Conservation (phyloP, 345 rosid species). For the Moricandia arvensis region DNA sequence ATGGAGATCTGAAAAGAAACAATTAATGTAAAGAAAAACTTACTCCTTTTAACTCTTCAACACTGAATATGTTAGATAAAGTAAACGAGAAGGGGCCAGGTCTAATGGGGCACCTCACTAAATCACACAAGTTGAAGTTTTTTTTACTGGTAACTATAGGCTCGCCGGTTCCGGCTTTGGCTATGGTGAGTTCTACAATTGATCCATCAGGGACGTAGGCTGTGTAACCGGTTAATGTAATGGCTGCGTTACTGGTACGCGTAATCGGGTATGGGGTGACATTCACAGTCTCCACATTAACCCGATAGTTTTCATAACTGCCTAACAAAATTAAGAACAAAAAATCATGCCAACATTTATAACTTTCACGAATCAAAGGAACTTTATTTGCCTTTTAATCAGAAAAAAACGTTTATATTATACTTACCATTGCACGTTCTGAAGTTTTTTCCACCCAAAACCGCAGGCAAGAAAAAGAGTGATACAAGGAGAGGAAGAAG, state of each 20-base stretch:
- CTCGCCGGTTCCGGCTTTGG: background rate
- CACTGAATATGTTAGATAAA: background rate
- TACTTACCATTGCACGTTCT: background rate
- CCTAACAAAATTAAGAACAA: background rate
- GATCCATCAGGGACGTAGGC: background rate
- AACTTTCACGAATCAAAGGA: background rate
- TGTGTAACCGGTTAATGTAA: background rate
- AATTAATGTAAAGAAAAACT: background rate
- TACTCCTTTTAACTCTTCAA: background rate
- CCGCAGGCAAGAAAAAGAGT: background rate
- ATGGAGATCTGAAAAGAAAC: background rate
- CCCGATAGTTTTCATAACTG: background rate
- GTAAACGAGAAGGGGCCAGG: background rate
- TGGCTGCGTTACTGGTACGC: background rate
- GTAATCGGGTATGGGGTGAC: background rate
- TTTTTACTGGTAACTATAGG: background rate
- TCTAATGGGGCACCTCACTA: background rate
- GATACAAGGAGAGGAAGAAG: background rate
- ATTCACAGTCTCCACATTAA: background rate
- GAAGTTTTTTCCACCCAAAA: background rate
- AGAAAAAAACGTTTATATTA: background rate
- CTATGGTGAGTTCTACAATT: background rate
- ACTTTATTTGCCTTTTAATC: background rate
- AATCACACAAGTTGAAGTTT: background rate
- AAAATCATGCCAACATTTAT: background rate